Conservation (phyloP, 257 asterid genomes). For the Fraxinus quadrangulata region DNA sequence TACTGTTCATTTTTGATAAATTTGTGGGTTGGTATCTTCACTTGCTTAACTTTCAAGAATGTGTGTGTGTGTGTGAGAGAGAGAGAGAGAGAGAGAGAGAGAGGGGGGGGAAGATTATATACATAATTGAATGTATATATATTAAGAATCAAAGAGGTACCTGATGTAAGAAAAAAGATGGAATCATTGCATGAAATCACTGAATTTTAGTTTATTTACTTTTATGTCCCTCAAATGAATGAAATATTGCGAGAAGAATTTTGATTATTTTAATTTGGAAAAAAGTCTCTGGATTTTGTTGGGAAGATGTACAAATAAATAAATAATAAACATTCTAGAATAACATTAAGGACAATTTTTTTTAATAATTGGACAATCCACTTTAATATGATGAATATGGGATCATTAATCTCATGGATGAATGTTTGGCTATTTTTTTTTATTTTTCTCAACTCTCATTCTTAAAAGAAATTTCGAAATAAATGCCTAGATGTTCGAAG, state of each 20-base stretch:
- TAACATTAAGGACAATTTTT: too few species aligned
- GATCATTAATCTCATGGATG: too few species aligned
- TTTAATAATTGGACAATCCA: too few species aligned
- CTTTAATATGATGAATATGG: too few species aligned
- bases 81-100: slow-evolving; percentile 25
- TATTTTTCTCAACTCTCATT: too few species aligned
- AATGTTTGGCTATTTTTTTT: too few species aligned
- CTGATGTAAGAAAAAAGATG: slow-evolving; percentile 38
- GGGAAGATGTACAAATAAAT: too few species aligned
- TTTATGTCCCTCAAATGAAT: slow-evolving; percentile 15
- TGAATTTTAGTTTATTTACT: slow-evolving; percentile 25
- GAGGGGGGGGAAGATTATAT: slow-evolving; percentile 9
- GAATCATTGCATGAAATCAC: slow-evolving; percentile 52
- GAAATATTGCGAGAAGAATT: not conserved
- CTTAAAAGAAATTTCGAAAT: too few species aligned
- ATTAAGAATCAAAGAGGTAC: slow-evolving; percentile 24
- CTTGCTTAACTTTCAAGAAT: slow-evolving; percentile 30
- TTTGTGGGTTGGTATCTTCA: not conserved
- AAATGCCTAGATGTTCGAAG: too few species aligned
- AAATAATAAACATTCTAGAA: too few species aligned
- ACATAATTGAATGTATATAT: slow-evolving; percentile 30
- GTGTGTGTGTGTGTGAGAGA: not conserved
- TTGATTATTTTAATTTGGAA: too few species aligned
- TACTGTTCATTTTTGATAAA: slow-evolving; percentile 33
- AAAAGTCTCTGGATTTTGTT: too few species aligned